Evolutionary conservation across 1,284 basidiomycete genomes (phyloP).

Genomic region (Boletus semigastroideus): DNA sequence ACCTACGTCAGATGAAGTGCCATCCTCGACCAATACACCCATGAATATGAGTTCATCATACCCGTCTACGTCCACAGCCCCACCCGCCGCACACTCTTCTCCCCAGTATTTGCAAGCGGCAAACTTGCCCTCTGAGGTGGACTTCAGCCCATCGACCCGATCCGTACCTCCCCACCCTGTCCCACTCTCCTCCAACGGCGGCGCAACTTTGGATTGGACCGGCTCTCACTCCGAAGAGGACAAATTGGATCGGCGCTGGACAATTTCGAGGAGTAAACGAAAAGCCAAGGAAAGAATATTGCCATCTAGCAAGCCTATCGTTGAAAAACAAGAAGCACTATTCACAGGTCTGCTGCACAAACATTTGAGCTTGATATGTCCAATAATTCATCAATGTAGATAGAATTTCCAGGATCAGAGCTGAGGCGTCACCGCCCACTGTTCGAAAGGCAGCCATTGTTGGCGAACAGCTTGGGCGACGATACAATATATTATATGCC

Average conservation of each 20-base stretch:
- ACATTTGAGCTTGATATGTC: slow-evolving; percentile 3
- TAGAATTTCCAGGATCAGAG: slow-evolving; percentile 54
- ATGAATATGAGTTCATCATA: slow-evolving; percentile 32
- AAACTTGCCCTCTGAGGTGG: slow-evolving; percentile 50
- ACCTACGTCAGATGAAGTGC: slow-evolving; percentile 25
- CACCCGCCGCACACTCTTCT: slow-evolving; percentile 32
- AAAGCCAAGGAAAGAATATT: slow-evolving; percentile 55
- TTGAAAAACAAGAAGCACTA: slow-evolving; percentile 50
- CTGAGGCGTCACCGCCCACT: slow-evolving; percentile 50
- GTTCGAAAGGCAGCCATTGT: slow-evolving; percentile 65
- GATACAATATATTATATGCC: slow-evolving; percentile 55
- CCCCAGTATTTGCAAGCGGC: slow-evolving; percentile 30
- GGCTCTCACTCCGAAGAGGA: slow-evolving; percentile 52
- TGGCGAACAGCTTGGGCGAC: slow-evolving; percentile 60
- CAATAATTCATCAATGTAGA: slow-evolving; percentile 38
- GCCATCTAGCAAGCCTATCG: slow-evolving; percentile 41
- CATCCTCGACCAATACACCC: slow-evolving; percentile 21
- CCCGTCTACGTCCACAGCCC: slow-evolving; percentile 33
- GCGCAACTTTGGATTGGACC: slow-evolving; percentile 69
- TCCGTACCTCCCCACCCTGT: slow-evolving; percentile 48
- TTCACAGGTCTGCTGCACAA: slow-evolving; percentile 43
- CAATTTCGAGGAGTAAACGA: slow-evolving; percentile 54
- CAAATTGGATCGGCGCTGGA: slow-evolving; percentile 58
- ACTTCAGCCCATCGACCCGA: slow-evolving; percentile 69
- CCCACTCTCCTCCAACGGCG: slow-evolving; percentile 64